A percentile compares a stretch with the other conserved stretches of the same genome.
Conservation (phyloP, 192 early-diverging fungal species). For the Coemansia sp. region DNA sequence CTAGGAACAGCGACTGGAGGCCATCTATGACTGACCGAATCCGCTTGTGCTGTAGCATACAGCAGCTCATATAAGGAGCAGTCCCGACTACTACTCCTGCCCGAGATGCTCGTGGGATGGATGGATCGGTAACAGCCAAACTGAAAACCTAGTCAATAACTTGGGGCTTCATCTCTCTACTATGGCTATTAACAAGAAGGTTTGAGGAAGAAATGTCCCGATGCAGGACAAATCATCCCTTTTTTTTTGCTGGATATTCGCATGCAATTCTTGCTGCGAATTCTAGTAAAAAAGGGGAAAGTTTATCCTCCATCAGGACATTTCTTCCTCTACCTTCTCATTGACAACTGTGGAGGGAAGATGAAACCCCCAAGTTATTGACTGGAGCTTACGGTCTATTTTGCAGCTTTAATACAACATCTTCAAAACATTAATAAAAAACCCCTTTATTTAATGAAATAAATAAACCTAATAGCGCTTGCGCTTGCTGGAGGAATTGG, state of each 20-base stretch:
- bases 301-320: too few species aligned
- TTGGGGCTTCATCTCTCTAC: neutral
- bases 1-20: slow-evolving; percentile 6
- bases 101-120: neutral
- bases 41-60: neutral
- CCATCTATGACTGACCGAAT: slow-evolving; percentile 6
- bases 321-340: too few species aligned
- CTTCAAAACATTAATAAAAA: too few species aligned
- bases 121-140: neutral
- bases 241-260: too few species aligned
- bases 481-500: neutral
- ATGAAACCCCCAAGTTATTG: too few species aligned
- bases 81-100: slow-evolving; percentile 1
- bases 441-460: too few species aligned
- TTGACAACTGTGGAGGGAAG: too few species aligned
- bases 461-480: neutral
- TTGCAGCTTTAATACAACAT: too few species aligned
- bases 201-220: slow-evolving; percentile 2
- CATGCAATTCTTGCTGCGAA: too few species aligned
- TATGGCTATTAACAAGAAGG: neutral
- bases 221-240: slow-evolving; percentile 6
- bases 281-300: too few species aligned
- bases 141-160: slow-evolving; percentile 8
- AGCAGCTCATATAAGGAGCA: slow-evolving; percentile 3
- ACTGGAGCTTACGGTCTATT: too few species aligned